These are phyloP conservation scores for Taiozyma sp. DNA, from an alignment of 1,139 yeast species.

Conservation along the genomic window DNA sequence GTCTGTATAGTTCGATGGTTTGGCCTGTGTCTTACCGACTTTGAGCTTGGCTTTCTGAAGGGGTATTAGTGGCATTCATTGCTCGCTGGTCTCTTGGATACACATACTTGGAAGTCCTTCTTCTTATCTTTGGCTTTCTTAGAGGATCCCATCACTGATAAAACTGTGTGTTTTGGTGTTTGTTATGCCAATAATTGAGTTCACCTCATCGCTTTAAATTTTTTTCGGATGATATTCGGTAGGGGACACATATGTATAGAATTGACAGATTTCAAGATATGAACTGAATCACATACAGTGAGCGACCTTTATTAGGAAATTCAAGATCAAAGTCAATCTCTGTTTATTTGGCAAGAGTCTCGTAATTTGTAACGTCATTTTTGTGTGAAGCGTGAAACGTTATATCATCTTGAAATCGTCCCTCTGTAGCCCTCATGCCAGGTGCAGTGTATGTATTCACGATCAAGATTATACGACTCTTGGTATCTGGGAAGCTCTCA, in stretches of 20 bases:
- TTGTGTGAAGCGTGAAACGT: no score
- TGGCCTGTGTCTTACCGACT: conserved; percentile 79
- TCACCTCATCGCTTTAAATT: neutral
- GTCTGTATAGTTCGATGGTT: conserved; percentile 73
- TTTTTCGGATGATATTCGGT: neutral
- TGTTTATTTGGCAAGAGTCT: no score
- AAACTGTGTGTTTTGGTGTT: neutral
- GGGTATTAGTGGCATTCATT: conserved; percentile 2
- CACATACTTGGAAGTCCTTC: conserved; percentile 55
- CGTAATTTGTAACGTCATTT: no score
- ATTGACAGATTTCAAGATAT: no score
- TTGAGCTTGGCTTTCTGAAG: conserved; percentile 64
- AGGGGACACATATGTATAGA: neutral
- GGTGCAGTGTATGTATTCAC: no score
- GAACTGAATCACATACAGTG: no score
- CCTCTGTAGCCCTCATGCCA: no score
- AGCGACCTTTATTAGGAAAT: no score
- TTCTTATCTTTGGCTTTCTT: conserved; percentile 61
- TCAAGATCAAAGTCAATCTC: no score
- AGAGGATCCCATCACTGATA: conserved; percentile 44
- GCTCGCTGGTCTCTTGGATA: neutral
- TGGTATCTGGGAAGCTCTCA: no score
- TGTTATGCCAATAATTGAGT: neutral
- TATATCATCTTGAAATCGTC: no score
- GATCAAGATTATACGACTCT: no score